These are phyloP conservation scores for Xylaria grammica DNA, from an alignment of 495 filamentous ascomycete species.

Conservation along the genomic window DNA sequence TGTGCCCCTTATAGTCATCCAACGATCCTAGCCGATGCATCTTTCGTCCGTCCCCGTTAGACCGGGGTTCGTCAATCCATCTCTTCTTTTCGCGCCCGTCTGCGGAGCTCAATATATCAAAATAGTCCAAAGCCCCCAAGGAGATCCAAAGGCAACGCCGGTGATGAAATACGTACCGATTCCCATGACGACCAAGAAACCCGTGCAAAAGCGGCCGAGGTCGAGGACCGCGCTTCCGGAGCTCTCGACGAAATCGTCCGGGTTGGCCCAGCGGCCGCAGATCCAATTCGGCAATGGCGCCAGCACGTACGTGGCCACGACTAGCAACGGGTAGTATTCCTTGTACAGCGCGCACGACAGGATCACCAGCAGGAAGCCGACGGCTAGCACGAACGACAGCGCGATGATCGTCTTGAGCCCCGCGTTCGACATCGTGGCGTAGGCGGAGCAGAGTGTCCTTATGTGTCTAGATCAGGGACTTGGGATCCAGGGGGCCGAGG, in stretches of 20 bases:
- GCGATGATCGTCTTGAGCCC: constrained; percentile 98
- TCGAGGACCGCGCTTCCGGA: constrained; percentile 81
- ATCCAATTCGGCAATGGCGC: constrained; percentile 97
- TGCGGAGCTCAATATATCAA: too few relatives aligned
- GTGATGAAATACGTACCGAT: constrained; percentile 78
- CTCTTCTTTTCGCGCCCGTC: not conserved
- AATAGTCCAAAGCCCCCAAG: too few relatives aligned
- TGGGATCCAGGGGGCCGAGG: not conserved
- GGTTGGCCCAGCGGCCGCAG: constrained; percentile 82
- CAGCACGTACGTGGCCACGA: constrained; percentile 92
- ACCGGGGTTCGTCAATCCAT: not conserved
- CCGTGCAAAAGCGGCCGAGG: constrained; percentile 91
- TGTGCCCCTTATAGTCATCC: not conserved
- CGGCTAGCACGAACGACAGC: constrained; percentile 97
- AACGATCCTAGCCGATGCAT: not conserved
- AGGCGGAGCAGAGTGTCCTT: not conserved
- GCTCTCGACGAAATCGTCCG: constrained; percentile 96
- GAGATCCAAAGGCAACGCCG: too few relatives aligned
- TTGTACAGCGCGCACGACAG: constrained; percentile 94
- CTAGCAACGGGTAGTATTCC: constrained; percentile 90
- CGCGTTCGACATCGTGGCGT: constrained; percentile 72
- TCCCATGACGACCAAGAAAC: constrained; percentile 97
- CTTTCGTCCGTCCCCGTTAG: not conserved
- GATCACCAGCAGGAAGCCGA: constrained; percentile 98
- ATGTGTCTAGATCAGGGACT: not conserved